Conservation (phyloP, 805 yeast genomes). For the Barnettozyma vustinii region DNA sequence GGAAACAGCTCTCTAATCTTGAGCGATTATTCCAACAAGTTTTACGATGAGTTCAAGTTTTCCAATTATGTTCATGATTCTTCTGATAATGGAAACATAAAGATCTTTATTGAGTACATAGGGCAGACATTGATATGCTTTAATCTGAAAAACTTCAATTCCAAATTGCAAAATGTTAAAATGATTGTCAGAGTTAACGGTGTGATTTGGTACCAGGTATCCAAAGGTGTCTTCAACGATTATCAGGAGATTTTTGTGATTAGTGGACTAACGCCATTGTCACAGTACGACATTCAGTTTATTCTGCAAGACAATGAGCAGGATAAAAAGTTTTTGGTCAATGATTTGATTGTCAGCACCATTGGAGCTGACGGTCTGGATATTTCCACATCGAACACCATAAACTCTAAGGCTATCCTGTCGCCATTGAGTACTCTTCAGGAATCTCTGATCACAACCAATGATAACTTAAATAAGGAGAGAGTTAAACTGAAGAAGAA, state of each 20-base stretch:
- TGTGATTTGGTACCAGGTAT: constrained; percentile 62
- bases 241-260: constrained; percentile 48
- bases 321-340: constrained; percentile 30
- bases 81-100: constrained; percentile 26
- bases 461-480: constrained; percentile 53
- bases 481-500: constrained; percentile 50
- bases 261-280: constrained; percentile 58
- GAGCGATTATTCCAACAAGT: constrained; percentile 19
- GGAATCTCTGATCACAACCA: constrained; percentile 60
- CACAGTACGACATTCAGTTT: constrained; percentile 55
- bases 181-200: constrained; percentile 54
- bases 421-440: constrained; percentile 62
- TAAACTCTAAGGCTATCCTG: constrained; percentile 29
- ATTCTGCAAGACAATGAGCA: constrained; percentile 27
- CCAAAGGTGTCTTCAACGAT: constrained; percentile 41
- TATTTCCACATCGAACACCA: constrained; percentile 27
- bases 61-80: constrained; percentile 21
- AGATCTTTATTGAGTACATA: constrained; percentile 42
- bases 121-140: constrained; percentile 49
- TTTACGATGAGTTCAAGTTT: constrained; percentile 26
- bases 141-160: constrained; percentile 39
- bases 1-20: constrained; percentile 18
- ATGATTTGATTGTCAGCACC: constrained; percentile 36
- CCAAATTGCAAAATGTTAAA: constrained; percentile 29
- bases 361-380: constrained; percentile 20